These are phyloP conservation scores for Aspergillus carlsbadensis DNA, from an alignment of 495 filamentous ascomycete species.

Conservation along the genomic window DNA sequence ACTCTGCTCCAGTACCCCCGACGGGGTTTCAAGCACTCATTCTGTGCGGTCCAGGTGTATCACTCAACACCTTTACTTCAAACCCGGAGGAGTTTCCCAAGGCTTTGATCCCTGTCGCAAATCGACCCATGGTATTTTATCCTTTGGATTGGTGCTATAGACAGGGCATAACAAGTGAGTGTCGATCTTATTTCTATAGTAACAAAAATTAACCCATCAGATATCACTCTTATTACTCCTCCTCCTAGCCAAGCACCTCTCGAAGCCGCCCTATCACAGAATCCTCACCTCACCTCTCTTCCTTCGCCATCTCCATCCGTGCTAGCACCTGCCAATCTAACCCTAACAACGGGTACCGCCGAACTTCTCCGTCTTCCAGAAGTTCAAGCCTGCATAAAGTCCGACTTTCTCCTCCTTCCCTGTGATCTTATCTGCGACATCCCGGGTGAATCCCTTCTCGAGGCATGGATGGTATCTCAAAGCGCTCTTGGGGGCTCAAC, in stretches of 20 bases:
- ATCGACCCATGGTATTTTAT: constrained; percentile 96
- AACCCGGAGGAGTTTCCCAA: constrained; percentile 89
- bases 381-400: constrained; percentile 66
- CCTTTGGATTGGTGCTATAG: constrained; percentile 87
- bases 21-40: constrained; percentile 92
- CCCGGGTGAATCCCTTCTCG: constrained; percentile 72
- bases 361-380: constrained; percentile 83
- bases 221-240: constrained; percentile 81
- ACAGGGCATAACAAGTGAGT: constrained; percentile 74
- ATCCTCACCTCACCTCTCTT: constrained; percentile 81
- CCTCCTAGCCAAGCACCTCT: constrained; percentile 70
- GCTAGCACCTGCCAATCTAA: constrained; percentile 67
- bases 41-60: constrained; percentile 86
- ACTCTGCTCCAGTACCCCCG: constrained; percentile 54
- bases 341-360: constrained; percentile 80
- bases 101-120: constrained; percentile 86
- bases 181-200: neutral
- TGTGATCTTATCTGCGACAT: constrained; percentile 95
- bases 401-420: constrained; percentile 86
- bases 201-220: constrained; percentile 36
- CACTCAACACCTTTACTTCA: constrained; percentile 87
- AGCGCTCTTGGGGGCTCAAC: constrained; percentile 57
- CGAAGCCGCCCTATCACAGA: constrained; percentile 75
- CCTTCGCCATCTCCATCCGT: constrained; percentile 72
- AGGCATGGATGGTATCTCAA: constrained; percentile 89